phyloP scores from a whole-genome alignment of 1,284 basidiomycete genomes.

The Trichosporon asahii region DNA sequence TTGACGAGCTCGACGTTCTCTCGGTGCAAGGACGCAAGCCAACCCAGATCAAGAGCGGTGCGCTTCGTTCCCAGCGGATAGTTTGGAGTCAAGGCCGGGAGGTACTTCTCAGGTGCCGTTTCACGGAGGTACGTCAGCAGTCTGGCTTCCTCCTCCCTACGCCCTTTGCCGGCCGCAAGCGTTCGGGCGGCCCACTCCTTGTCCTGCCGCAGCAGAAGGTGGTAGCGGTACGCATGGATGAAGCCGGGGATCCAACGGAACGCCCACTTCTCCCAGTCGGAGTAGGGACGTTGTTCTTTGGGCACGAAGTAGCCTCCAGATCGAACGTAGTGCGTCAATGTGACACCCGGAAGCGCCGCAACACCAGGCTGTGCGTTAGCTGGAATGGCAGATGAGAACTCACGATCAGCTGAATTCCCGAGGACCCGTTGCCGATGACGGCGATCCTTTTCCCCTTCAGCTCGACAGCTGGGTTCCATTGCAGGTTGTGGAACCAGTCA shows the following conservation, averaged over 20 bases:
- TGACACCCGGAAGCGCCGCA: slow-evolving; percentile 6
- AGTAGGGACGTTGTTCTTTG: slow-evolving; percentile 16
- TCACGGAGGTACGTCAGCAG: slow-evolving; percentile 13
- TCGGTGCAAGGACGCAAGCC: slow-evolving; percentile 17
- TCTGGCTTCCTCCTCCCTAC: not conserved
- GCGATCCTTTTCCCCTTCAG: slow-evolving; percentile 9
- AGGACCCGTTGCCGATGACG: slow-evolving; percentile 17
- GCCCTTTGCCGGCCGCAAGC: not conserved
- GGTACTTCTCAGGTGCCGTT: slow-evolving; percentile 19
- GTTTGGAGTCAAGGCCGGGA: slow-evolving; percentile 12
- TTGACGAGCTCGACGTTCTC: slow-evolving; percentile 19
- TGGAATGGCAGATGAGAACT: not conserved
- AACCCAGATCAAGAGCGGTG: slow-evolving; percentile 16
- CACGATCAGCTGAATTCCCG: slow-evolving; percentile 19
- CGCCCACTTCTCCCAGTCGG: slow-evolving; percentile 12
- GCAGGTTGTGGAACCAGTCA: slow-evolving; percentile 40
- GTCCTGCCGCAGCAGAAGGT: slow-evolving; percentile 13
- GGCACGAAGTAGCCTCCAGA: slow-evolving; percentile 19
- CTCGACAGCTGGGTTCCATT: slow-evolving; percentile 36
- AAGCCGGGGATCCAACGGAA: slow-evolving; percentile 20
- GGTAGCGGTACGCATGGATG: not conserved
- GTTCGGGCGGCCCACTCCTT: not conserved
- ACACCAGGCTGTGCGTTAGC: slow-evolving; percentile 14
- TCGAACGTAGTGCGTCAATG: slow-evolving; percentile 20
- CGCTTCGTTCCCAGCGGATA: slow-evolving; percentile 21